Base-by-base conservation (phyloP, 2,329 filamentous ascomycete species). In the Aspergillus sp. region DNA sequence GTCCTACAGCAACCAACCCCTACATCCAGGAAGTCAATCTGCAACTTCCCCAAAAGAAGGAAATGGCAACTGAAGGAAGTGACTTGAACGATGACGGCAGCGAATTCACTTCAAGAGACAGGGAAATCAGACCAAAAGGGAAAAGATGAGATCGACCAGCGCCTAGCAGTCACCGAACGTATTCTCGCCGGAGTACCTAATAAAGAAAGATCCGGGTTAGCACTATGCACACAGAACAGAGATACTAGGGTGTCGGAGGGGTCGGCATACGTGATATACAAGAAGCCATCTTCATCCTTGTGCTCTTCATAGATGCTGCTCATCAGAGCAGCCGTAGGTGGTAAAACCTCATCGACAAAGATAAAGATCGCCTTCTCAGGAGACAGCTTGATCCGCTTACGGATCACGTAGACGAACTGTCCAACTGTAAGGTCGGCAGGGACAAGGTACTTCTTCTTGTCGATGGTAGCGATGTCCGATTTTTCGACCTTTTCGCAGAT, bases 311-410 rank as follows among this genome's bases (percentile, higher is more conserved):
- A 99, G 82, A 99, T 98, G 79, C 91, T 96, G 84, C 92, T 97
- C 95, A 99, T 99, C 57, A 99, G 87, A 61, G 95, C 95, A 62
- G 95, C 95, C 8, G 95, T 98, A 2, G 95, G 95, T 55, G 95
- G 95, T 59, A 99, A 86, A 55, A 97, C 94, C 82, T 98, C 95
- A 78, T 98, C 94, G 75, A 99, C 95, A 82, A 98, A 99, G 86
- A 99, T 98, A 86, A 99, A 99, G 83, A 99, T 99, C 77, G 95
- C 95, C 87, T 99, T 99, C 85, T 99, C 95, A 32, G 95, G 95
- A 58, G 92, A 97, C 70, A 99, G 87, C 91, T 99, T 99, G 84
- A 99, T 99, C 76, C 95, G 91, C 87, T 99, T 99, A 79, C 95
- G 92, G 82, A 99, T 99, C 67, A 99, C 95, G 81, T 99, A 99